Evolutionary conservation across 2,329 filamentous ascomycete species (phyloP), one percentile per base, ranked within the genome.

Genomic region (Trichoderma pleuroti): DNA sequence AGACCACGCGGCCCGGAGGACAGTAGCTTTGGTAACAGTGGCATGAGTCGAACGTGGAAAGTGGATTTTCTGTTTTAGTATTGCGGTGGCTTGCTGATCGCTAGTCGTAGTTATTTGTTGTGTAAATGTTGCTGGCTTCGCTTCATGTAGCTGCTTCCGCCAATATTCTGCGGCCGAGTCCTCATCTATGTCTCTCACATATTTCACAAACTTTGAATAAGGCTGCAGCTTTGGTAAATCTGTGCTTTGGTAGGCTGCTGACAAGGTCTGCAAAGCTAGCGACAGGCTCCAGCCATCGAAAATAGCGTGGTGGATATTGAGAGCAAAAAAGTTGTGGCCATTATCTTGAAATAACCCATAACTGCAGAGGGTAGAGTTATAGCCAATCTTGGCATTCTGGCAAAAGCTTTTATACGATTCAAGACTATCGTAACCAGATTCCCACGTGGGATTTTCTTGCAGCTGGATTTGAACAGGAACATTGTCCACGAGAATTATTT

Each of bases 1-100:
- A 12, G 73, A 72, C 75, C 75, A 76, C 8, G 74, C 74, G 28
- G 74, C 71, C 46, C 72, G 70, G 54, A 75, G 32, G 8, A 74
- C 57, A 3, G 72, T 75, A 7, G 74, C 72, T 39, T 71, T 57
- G 3, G 72, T 72, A 28, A 73, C 21, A n/a, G 60, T 21, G 10
- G 66, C 34, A 36, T 21, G 26, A 3, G 12, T 24, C 16, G 28
- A 52, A 12, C 16, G 57, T 14, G 66, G 56, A 10, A 61, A n/a
- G 26, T 49, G 9, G 11, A 69, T 63, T 21, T n/a, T 61, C 21
- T 63, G 34, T 11, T 54, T 16, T n/a, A 62, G 9, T 18, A 62
- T 26, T 4, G 54, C 56, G 1, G 56, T 69, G 18, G 14, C 28
- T 36, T 28, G 52, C 34, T 26, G 39, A 4, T 12, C 7, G 26